Evolutionary conservation across 2,329 filamentous ascomycete genomes (phyloP).

Genomic region (Rutstroemia sp.): DNA sequence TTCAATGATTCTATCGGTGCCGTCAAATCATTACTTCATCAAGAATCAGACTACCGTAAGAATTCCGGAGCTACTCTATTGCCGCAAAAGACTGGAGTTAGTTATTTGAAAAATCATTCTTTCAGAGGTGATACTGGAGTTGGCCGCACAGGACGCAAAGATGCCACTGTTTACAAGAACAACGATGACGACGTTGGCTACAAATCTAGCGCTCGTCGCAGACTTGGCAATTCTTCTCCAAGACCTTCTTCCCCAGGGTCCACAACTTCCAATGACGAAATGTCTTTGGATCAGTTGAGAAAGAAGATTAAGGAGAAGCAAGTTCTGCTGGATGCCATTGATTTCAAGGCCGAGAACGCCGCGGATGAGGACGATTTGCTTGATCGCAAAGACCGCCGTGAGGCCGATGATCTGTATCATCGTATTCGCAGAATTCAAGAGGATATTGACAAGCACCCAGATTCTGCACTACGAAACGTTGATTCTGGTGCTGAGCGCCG

Average conservation of each 20-base stretch:
- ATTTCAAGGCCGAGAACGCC: conserved; percentile 87
- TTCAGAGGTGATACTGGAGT: conserved; percentile 62
- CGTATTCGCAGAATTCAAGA: conserved; percentile 87
- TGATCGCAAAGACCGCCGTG: conserved; percentile 81
- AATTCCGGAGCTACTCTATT: conserved; percentile 82
- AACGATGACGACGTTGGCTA: conserved; percentile 92
- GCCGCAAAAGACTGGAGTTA: conserved; percentile 95
- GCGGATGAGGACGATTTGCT: conserved; percentile 87
- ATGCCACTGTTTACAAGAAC: conserved; percentile 94
- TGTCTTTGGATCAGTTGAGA: conserved; percentile 77
- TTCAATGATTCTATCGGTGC: conserved; percentile 88
- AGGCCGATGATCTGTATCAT: conserved; percentile 89
- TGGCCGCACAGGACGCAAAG: conserved; percentile 63
- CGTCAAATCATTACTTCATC: conserved; percentile 80
- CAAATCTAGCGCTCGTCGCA: conserved; percentile 83
- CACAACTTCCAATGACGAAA: conserved; percentile 66
- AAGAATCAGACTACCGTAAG: conserved; percentile 86
- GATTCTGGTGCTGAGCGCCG: conserved; percentile 87
- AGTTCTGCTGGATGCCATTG: conserved; percentile 88
- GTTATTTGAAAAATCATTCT: conserved; percentile 92
- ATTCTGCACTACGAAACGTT: conserved; percentile 58
- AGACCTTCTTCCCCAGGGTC: conserved; percentile 71
- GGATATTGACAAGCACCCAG: conserved; percentile 88
- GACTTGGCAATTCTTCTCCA: conserved; percentile 65
- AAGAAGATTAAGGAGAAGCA: conserved; percentile 95